These are phyloP conservation scores for Stentor coeruleus DNA, from an alignment of 73 alveolate genomes.

Conservation along the genomic window DNA sequence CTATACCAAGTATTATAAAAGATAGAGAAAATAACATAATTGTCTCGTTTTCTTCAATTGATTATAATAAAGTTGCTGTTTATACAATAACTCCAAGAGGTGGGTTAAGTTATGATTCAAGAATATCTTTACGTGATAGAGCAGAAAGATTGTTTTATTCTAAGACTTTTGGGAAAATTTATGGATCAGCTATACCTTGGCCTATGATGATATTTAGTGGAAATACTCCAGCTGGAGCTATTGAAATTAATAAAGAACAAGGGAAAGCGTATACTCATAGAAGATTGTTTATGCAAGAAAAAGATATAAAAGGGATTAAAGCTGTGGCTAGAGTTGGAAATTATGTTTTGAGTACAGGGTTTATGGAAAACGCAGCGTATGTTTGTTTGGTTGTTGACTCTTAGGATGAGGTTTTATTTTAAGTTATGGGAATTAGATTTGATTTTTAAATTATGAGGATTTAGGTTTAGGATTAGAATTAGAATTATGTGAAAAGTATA, in stretches of 20 bases:
- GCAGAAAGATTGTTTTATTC: slow-evolving; percentile 10
- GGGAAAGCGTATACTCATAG: background rate
- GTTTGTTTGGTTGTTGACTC: slow-evolving; percentile 10
- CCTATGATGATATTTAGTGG: background rate
- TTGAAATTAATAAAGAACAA: background rate
- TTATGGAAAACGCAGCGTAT: slow-evolving; percentile 2
- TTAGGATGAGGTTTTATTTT: background rate
- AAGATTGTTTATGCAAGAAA: slow-evolving; percentile 10
- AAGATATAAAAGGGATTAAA: background rate
- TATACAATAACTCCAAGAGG: background rate
- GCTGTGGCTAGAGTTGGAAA: slow-evolving; percentile 16
- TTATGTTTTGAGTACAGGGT: background rate
- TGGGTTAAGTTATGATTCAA: background rate
- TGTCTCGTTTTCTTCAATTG: slow-evolving; percentile 13
- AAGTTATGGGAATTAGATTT: too few species aligned
- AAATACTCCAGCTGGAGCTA: background rate
- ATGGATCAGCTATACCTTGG: slow-evolving; percentile 17
- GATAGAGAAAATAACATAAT: background rate
- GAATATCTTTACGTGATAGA: background rate
- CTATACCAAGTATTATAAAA: background rate
- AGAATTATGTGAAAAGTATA: too few species aligned
- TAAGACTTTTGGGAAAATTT: background rate
- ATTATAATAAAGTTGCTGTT: background rate
- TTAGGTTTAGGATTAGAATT: too few species aligned
- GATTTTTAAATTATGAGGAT: too few species aligned